Base-by-base conservation (phyloP, 345 rosid species). In the Syzygium oleosum region DNA sequence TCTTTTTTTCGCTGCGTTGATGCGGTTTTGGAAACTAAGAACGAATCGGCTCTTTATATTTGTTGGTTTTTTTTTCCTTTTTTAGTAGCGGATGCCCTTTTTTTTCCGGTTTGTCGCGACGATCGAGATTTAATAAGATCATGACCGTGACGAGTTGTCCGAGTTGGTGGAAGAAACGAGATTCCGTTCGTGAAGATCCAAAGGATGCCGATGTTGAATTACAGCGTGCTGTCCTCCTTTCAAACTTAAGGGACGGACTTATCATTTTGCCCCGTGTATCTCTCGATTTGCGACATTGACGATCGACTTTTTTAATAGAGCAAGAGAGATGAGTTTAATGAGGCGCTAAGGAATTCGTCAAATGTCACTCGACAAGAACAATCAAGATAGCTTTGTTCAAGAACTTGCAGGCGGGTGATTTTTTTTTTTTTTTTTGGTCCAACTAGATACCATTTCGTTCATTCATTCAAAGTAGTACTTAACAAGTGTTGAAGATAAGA, bases 121-220 rank as follows among this genome's bases (percentile, higher is more conserved):
- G 17, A 4, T 12, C 5, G 15, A 5, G 14, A 52, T 3, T 3
- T 52, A 14, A 29, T 63, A 29, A 14, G 14, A 27, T 7, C 77
- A 14, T 29, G 9, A 68, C 1, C 7, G 0, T 34, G 7, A 9
- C 13, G 0, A 68, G 3, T 16, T 19, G 46, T 68, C 19, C 3
- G 9, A 34, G 16, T 0, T 34, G 2, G 6, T 0, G 17, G 31
- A 31, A 68, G 2, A 0, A 31, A 15, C 17, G 25, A 9, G 1
- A 58, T 16, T 68, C 43, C 1, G n/a, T n/a, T n/a, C n/a, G n/a
- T n/a, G n/a, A n/a, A n/a, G n/a, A n/a, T n/a, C n/a, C n/a, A 16
- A 2, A 31, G 7, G 9, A 68, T 31, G 43, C 34, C 7, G 2
- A 68, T 9, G 6, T 68, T 2, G 1, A 68, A 34, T 68, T 3